These are phyloP conservation scores for Wickerhamomyces strasburgensis DNA, from an alignment of 805 yeast species.

Conservation along the genomic window DNA sequence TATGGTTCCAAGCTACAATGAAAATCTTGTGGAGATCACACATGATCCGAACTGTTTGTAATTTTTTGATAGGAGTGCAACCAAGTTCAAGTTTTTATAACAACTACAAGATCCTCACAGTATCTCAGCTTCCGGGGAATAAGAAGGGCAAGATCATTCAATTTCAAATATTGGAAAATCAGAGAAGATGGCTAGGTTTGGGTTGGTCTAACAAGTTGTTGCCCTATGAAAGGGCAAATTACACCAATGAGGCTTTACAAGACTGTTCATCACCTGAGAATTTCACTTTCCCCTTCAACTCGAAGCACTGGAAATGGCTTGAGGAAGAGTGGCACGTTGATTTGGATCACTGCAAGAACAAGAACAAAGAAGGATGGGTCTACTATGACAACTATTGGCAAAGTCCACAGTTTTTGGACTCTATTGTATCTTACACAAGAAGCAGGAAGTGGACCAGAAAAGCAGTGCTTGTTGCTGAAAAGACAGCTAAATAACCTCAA, in stretches of 20 bases:
- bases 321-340: slow-evolving; percentile 50
- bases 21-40: slow-evolving; percentile 43
- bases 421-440: slow-evolving; percentile 47
- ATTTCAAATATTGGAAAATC: slow-evolving; percentile 50
- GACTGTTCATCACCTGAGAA: slow-evolving; percentile 27
- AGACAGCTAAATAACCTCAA: not conserved
- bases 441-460: slow-evolving; percentile 46
- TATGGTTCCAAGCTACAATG: slow-evolving; percentile 40
- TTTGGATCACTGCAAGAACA: slow-evolving; percentile 32
- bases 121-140: slow-evolving; percentile 35
- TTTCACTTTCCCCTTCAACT: slow-evolving; percentile 43
- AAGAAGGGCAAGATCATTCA: slow-evolving; percentile 42
- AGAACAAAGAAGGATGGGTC: slow-evolving; percentile 46
- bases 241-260: slow-evolving; percentile 37
- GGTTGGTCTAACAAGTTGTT: slow-evolving; percentile 51
- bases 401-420: slow-evolving; percentile 35
- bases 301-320: slow-evolving; percentile 53
- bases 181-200: slow-evolving; percentile 56
- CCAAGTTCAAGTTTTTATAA: slow-evolving; percentile 11
- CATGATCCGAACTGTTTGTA: slow-evolving; percentile 33
- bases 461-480: slow-evolving; percentile 29
- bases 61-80: slow-evolving; percentile 35
- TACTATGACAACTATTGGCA: slow-evolving; percentile 52
- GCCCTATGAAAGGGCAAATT: slow-evolving; percentile 49
- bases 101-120: slow-evolving; percentile 33